Base-by-base conservation (phyloP, 2,329 filamentous ascomycete species). In the Ophiostoma quercus region DNA sequence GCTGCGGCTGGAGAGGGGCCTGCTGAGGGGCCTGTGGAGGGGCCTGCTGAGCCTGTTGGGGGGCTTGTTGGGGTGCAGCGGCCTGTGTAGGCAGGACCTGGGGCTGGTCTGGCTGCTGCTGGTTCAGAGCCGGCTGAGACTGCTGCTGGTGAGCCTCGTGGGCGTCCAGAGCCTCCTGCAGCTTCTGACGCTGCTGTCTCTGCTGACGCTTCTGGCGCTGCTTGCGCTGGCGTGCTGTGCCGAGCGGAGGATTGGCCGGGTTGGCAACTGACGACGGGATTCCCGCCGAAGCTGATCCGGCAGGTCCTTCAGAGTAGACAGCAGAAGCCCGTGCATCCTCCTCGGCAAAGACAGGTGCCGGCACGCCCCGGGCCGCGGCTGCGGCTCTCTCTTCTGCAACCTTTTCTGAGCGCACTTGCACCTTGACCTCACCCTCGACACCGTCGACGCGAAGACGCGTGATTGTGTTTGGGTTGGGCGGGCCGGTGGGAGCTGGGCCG, bases 401-500 rank as follows among this genome's bases (percentile, higher is more conserved):
- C 2, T 32, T 63, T 9, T 68, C 68, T 0, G 43, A 51, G 37
- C 83, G 82, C 7, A 86, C 80, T 73, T 85, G 81, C 9, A 87
- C 84, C 73, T 84, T 83, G 32, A 88, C 82, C 72, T 87, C 85
- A 19, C 84, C 85, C 16, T 82, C 79, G 11, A 87, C 82, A 66
- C 85, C 85, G 70, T 88, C 85, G 29, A 87, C 80, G 41, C 83
- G 79, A 1, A 87, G 79, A 41, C 80, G 83, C 60, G 81, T 81
- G 25, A 69, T 57, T 12, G 47, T 68, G 47, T 43, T 62, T 6
- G 67, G 51, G 29, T 54, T 43, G 1, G 25, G n/a, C 1, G 43
- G 43, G 19, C 22, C 65, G 12, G 67, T 57, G 16, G 43, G 22
- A 43, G 47, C 14, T 29, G 41, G 6, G 32, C 7, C 57, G 32